A percentile compares a stretch with the other conserved stretches of the same genome.
Evolutionary conservation across 805 yeast genomes (phyloP).

Genomic region (Candida odintsovae): DNA sequence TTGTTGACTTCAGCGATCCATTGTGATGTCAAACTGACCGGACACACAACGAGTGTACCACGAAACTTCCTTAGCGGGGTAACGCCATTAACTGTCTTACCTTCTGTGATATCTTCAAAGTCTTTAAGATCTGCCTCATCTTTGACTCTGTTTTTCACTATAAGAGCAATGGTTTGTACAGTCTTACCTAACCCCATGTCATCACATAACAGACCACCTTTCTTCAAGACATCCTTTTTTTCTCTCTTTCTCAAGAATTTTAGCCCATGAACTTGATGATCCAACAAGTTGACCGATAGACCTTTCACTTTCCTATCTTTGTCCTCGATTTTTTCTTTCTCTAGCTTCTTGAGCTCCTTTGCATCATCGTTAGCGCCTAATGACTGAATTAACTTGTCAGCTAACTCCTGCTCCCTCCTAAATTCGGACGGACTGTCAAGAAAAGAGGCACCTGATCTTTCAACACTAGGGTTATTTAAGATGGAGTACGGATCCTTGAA

Average conservation of each 20-base stretch:
- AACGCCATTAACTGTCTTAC: slow-evolving; percentile 3
- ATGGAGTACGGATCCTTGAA: slow-evolving; percentile 20
- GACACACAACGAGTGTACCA: slow-evolving; percentile 62
- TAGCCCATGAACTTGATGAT: slow-evolving; percentile 44
- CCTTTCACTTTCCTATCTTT: slow-evolving; percentile 29
- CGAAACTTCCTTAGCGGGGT: slow-evolving; percentile 18
- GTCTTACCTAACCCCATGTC: slow-evolving; percentile 94
- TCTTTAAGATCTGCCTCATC: slow-evolving; percentile 2
- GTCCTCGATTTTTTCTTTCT: slow-evolving; percentile 10
- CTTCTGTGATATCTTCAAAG: slow-evolving; percentile 3
- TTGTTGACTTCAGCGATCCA: slow-evolving; percentile 66
- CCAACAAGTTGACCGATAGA: slow-evolving; percentile 31
- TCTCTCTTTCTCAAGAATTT: slow-evolving; percentile 37
- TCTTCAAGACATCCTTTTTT: slow-evolving; percentile 15
- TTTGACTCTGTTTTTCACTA: slow-evolving; percentile 26
- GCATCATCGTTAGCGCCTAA: slow-evolving; percentile 12
- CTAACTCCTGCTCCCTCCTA: slow-evolving; percentile 8
- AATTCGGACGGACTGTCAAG: slow-evolving; percentile 11
- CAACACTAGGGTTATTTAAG: slow-evolving; percentile 10
- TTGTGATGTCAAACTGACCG: slow-evolving; percentile 66
- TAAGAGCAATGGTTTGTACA: slow-evolving; percentile 64
- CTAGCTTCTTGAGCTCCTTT: slow-evolving; percentile 11
- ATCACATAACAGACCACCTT: slow-evolving; percentile 67
- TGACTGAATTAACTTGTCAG: slow-evolving; percentile 9
- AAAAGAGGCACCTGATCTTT: slow-evolving; percentile 16